Base-by-base conservation (phyloP, 1,284 basidiomycete species). In the Trametes sp. region DNA sequence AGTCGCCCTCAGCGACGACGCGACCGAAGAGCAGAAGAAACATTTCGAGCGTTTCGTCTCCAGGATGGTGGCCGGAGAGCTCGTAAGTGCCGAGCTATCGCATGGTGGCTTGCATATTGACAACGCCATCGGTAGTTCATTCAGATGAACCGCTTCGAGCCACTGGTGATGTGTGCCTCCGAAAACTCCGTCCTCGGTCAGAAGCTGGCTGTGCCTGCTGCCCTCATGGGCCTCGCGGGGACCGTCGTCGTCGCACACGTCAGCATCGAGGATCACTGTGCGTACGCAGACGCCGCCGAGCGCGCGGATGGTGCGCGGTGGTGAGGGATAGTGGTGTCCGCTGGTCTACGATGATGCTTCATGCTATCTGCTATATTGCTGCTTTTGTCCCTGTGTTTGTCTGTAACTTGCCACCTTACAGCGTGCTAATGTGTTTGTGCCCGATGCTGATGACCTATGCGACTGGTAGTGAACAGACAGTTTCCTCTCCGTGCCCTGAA, bases 141-240 rank as follows among this genome's bases (percentile, higher is more conserved):
- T 11, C 69, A 70, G 26, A 71, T 71, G 62, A 69, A 72, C 26
- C 67, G 66, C n/a, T 54, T 65, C 16, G 64, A 68, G 51, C 54
- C 66, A 1, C 61, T 75, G n/a, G 73, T 70, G 0, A 70, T 74
- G 58, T 72, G 63, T 51, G 69, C 69, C 6, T 68, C 70, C 8
- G 69, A 68, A 14, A 72, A 72, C 60, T 31, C 56, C 2, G 51
- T 53, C 16, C 55, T 75, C 7, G 59, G 53, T 2, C 54, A 69
- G 33, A 69, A 68, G 23, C 63, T 75, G 2, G 65, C 54, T 0
- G 54, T 74, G 1, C 69, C 72, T 8, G 52, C 65, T 1, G 63
- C 70, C 16, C 66, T 74, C 2, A 41, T 69, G 13, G 72, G 71
- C 3, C 51, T 69, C 4, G 68, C 57, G 1, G 67, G 63, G 24